Evolutionary conservation across 169 alveolate species (phyloP).

Genomic region (Cryptosporidium tyzzeri): DNA sequence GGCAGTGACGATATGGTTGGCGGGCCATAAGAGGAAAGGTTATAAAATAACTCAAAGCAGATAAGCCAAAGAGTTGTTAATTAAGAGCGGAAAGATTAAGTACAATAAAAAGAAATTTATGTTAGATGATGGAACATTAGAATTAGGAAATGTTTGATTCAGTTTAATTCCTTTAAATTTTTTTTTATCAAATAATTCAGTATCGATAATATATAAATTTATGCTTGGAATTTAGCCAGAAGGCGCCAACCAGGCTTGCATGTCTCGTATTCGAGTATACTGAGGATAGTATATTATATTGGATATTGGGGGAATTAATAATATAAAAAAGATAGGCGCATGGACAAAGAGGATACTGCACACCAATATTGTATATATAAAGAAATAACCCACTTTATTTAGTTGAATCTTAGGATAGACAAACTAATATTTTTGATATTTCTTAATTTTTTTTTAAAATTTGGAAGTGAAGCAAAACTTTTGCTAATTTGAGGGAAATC

Average conservation of each 20-base stretch:
- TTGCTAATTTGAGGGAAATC: not conserved
- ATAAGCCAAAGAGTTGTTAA: not conserved
- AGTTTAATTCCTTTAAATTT: no score
- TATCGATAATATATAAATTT: not conserved
- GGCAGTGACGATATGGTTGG: not conserved
- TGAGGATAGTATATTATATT: not conserved
- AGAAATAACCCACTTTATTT: not conserved
- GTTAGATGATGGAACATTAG: not conserved
- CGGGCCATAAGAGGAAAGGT: not conserved
- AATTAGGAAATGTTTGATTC: not conserved
- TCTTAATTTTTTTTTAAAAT: not conserved
- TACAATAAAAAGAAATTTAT: no score
- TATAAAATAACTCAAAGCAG: not conserved
- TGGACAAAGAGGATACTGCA: constrained; percentile 18
- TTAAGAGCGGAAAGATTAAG: not conserved
- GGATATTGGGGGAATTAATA: constrained; percentile 5
- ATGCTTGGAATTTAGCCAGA: not conserved
- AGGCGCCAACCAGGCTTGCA: constrained; percentile 8
- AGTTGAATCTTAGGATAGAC: not conserved
- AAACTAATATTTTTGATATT: not conserved
- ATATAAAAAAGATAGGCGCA: not conserved
- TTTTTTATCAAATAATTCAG: not conserved
- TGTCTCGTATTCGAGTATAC: constrained; percentile 15
- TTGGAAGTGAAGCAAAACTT: not conserved
- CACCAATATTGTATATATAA: not conserved